Evolutionary conservation across 805 yeast genomes (phyloP), one percentile per base, ranked within the genome.

Genomic region (Wickerhamomyces bisporus): DNA sequence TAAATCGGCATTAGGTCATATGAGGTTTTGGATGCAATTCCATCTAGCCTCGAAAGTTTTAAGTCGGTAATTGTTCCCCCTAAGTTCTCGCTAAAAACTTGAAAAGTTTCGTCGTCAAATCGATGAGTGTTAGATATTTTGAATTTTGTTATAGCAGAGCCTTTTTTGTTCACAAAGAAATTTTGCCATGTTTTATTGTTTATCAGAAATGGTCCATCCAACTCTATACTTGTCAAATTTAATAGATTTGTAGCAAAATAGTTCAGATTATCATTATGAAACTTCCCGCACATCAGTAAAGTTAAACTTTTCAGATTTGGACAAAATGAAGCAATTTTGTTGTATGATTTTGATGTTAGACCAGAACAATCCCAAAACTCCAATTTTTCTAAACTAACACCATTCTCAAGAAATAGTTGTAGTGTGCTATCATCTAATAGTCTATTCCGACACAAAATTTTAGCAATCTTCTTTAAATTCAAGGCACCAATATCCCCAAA

Each of bases 331-430:
- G 89, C 88, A 27, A 93, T 76, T 45, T 77, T 70, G 49, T 75
- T 73, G 43, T 81, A 71, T 0, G 93, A 74, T 43, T 75, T 81
- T 29, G 72, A 70, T 18, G 77, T 75, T 14, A 93, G 68, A 34
- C 77, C 79, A 0, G 96, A 87, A 58, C 99, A 93, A 61, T 93
- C 99, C 88, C 95, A 86, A 45, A 93, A 78, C 44, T 84, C 84
- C 21, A 93, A 61, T 4, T 62, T 57, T 39, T 61, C 72, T 34
- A 78, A 56, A 13, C 71, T 68, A 0, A 86, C 72, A 33, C 32
- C 32, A n/a, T 30, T 30, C 25, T 78, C 77, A 36, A 93, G 62
- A 53, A 93, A 91, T 34, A 93, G 65, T 32, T 79, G 64, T 55
- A 89, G 58, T 0, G 97, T 88, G 14, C 72, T 64, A 45, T 82